Base-by-base conservation (phyloP, 1,284 basidiomycete species). In the Boletus hoseneyae region DNA sequence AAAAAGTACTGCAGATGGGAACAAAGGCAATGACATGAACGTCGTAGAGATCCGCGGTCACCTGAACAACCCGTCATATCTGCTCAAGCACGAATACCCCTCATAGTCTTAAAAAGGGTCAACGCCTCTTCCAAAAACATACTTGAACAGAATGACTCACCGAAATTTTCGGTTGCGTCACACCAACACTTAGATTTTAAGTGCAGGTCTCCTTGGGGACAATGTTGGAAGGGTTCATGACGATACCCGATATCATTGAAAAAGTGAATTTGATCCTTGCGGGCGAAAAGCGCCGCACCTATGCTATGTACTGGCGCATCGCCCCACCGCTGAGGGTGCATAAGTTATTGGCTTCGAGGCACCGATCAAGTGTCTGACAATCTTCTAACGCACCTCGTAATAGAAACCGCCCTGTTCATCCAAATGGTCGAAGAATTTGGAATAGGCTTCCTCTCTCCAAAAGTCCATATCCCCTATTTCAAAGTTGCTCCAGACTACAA, bases 241-340 rank as follows among this genome's bases (percentile, higher is more conserved):
- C 80, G 76, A 63, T 88, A 89, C 13, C 82, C 77, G 38, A 73
- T 76, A 51, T 78, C 73, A 34, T 71, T 59, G 71, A 93, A 92
- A 70, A 90, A 91, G 66, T 92, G 85, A 47, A 94, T 80, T 66
- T 93, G 85, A 8, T 90, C 85, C 61, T 87, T 90, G 51, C 73
- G 77, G 1, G 86, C 86, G 60, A 94, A 89, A 25, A 94, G 73
- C 1, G 89, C 85, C 0, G 88, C 92, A 30, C 85, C 93, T 57
- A 95, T 90, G 48, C 85, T 89, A 64, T 93, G 91, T 3, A 93
- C 87, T 2, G 90, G 93, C 6, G 93, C 93, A 70, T 97, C 93
- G 36, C 93, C 93, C 91, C 90, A 92, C 33, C 90, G 80, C 78
- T 84, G 53, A 40, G 3, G 37, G 18, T 21, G 19, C 3, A 30